phyloP scores from a whole-genome alignment of 768 basidiomycete species.

The Pulveroboletus ravenelii region DNA sequence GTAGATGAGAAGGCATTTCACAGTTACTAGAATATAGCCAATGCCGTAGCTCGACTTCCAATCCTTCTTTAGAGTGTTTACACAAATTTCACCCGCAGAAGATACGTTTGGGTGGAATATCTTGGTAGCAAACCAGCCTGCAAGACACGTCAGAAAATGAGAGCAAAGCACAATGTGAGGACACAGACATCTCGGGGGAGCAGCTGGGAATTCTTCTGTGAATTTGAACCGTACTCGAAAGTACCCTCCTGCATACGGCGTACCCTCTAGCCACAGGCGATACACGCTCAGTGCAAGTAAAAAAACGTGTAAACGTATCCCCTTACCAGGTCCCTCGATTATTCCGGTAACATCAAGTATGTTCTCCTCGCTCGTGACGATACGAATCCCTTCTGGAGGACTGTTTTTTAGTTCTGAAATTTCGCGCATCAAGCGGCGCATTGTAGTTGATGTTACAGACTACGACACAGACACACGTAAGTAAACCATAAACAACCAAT shows the following conservation, averaged over 20 bases:
- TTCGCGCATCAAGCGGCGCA: constrained; percentile 88
- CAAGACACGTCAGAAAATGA: constrained; percentile 4
- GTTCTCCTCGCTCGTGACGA: constrained; percentile 82
- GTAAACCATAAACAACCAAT: not conserved
- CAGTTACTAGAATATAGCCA: constrained; percentile 83
- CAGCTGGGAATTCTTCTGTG: constrained; percentile 88
- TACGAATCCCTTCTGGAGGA: constrained; percentile 90
- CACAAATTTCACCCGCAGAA: constrained; percentile 85
- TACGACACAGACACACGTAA: constrained; percentile 11
- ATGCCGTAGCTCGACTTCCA: constrained; percentile 94
- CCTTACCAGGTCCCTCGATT: constrained; percentile 85
- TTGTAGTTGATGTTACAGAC: constrained; percentile 49
- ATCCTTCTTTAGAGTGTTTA: constrained; percentile 95
- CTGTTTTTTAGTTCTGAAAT: constrained; percentile 71
- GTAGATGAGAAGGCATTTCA: constrained; percentile 94
- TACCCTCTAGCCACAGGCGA: constrained; percentile 42
- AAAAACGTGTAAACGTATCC: not conserved
- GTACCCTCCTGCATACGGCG: constrained; percentile 70
- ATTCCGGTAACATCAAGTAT: constrained; percentile 84
- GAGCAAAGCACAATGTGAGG: not conserved
- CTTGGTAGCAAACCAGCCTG: constrained; percentile 89
- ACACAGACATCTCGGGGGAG: constrained; percentile 81
- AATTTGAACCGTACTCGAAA: constrained; percentile 80
- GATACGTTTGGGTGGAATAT: constrained; percentile 98
- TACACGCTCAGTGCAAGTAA: constrained; percentile 5